Evolutionary conservation across 2,329 filamentous ascomycete genomes (phyloP), one percentile per base, ranked within the genome.

Genomic region (Cordyceps tenuipes): DNA sequence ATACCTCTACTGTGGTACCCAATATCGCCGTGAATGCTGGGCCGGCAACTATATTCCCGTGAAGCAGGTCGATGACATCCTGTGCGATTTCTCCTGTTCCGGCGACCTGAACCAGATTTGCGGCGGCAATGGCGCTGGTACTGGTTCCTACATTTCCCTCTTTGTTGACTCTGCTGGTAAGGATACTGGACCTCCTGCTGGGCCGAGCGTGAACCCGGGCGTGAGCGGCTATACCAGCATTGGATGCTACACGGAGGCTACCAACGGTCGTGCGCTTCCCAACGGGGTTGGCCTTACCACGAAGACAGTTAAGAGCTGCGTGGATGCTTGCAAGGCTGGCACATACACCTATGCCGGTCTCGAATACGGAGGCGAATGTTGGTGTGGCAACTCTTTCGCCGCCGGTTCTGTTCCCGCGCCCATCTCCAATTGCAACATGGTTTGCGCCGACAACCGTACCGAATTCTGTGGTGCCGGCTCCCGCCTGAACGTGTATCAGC

Each of bases 21-120:
- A 82, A 57, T 82, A 82, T 62, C 70, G 76, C 19, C 65, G 70
- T 13, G 80, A 84, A 64, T 83, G 81, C 65, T 84, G 81, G 82
- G 79, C 72, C 19, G 82, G 82, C 1, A 76, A 76, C 29, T 73
- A 65, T 0, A 73, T 80, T 26, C 81, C 81, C 0, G 70, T 66
- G 0, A 66, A 73, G 13, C 70, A 76, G 63, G 78, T 79, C 0
- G 70, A 70, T 19, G 76, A 79, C 3, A 65, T 55, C 5, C 73
- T 81, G 62, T 84, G 82, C 70, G 79, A 80, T 68, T 82, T 74
- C 60, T 67, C 74, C 43, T 85, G 82, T 62, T 64, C 70, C 0
- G 82, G 81, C 1, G 75, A 79, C 48, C 61, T 77, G 31, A 76
- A 77, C 61, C 72, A 83, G 64, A 73, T 77, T 17, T 85, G 82